Conservation (phyloP, 2,329 filamentous ascomycete genomes). For the Xylariales sp. region DNA sequence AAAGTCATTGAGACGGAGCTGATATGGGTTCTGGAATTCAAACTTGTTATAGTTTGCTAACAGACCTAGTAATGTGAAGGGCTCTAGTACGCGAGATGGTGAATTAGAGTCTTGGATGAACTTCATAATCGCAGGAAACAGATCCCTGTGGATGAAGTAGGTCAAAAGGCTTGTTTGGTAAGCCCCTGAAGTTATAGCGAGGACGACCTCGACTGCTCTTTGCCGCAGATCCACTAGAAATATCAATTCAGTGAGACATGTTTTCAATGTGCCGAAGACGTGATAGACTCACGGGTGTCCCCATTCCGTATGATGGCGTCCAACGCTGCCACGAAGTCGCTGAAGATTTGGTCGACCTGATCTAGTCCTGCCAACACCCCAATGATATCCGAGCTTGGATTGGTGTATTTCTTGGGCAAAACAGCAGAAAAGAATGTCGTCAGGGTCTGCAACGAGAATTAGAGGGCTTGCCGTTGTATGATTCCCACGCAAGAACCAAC, state of each 20-base stretch:
- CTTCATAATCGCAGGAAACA: constrained; percentile 95
- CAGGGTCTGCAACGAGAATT: constrained; percentile 65
- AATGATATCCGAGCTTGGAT: constrained; percentile 93
- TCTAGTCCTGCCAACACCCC: constrained; percentile 83
- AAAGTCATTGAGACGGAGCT: constrained; percentile 87
- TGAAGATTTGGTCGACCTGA: constrained; percentile 79
- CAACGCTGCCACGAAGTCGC: constrained; percentile 78
- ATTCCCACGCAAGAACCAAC: too few relatives aligned
- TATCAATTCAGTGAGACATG: not conserved
- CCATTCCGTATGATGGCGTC: constrained; percentile 81
- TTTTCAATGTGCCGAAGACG: not conserved
- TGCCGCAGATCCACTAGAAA: constrained; percentile 65
- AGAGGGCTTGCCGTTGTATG: too few relatives aligned
- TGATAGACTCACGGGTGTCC: constrained; percentile 52
- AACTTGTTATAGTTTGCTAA: constrained; percentile 99
- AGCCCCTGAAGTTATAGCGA: constrained; percentile 85
- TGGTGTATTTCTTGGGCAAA: constrained; percentile 85
- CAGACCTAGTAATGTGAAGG: constrained; percentile 79
- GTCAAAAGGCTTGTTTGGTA: constrained; percentile 93
- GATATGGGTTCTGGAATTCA: constrained; percentile 95
- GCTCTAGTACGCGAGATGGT: constrained; percentile 59
- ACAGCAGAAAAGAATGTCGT: constrained; percentile 80
- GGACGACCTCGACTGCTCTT: constrained; percentile 74
- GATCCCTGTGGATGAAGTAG: constrained; percentile 89
- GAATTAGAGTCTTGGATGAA: constrained; percentile 76